Evolutionary conservation across 2,329 filamentous ascomycete genomes (phyloP), one percentile per base, ranked within the genome.

Genomic region (Diaporthe vaccinii): DNA sequence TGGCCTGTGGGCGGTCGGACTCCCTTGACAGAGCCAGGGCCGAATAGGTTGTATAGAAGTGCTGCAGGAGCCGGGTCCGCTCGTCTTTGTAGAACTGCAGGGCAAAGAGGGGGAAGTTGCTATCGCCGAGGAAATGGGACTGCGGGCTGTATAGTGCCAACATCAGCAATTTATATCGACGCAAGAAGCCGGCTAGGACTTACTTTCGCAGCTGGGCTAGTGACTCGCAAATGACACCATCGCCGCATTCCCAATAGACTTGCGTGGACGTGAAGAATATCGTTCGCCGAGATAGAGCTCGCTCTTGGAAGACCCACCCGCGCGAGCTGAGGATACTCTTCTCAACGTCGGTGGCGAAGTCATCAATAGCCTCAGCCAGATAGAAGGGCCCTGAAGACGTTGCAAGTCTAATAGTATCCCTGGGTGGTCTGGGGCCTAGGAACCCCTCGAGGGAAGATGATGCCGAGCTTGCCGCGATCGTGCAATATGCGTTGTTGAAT

Each of bases 231-330:
- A 80, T 76, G 1, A 85, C 79, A 2, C 83, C 80, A 0, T 78
- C 53, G 12, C 84, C 81, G 57, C 85, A 86, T 67, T 84, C 84
- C 79, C 81, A 86, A 39, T 85, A 84, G 1, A 82, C 80, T 73
- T 86, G 82, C 0, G 73, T 76, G 0, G 79, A 61, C 0, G 83
- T 81, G 74, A 84, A 86, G 59, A 81, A 83, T 17, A 86, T 82
- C 0, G 81, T 83, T 4, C 85, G 79, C 14, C 81, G 79, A 0
- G 84, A 80, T 1, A 86, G 76, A 0, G 80, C 81, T 28, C 81
- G 78, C 72, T 86, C 85, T 74, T 86, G 84, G 10, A 85, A 58
- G 2, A 85, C 84, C 85, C 84, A 86, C 1, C 82, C 84, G 4
- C 84, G 79, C 4, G 70, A 76, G 71, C 81, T 84, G 3, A 87